Percentiles rank a stretch among this genome's conserved stretches.
These are phyloP conservation scores for Tylopilus sp. DNA, from an alignment of 768 basidiomycete genomes.

Conservation along the genomic window DNA sequence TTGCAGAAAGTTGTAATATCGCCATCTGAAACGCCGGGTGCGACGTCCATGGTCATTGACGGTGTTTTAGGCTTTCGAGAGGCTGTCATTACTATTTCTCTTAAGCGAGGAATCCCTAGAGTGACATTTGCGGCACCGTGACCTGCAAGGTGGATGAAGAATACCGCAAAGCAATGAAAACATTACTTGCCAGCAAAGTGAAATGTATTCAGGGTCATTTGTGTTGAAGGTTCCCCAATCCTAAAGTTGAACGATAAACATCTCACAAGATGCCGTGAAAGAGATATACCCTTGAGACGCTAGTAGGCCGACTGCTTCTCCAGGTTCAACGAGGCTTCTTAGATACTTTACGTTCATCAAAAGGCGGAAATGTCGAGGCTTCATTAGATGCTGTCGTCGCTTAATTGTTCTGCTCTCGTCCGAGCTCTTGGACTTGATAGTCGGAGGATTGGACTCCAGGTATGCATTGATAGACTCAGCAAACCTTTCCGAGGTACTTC, in stretches of 20 bases:
- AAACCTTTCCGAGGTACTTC: conserved; percentile 90
- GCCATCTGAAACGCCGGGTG: conserved; percentile 44
- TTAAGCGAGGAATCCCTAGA: conserved; percentile 94
- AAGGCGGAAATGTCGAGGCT: conserved; percentile 61
- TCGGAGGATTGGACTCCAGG: conserved; percentile 68
- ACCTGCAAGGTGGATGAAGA: conserved; percentile 44
- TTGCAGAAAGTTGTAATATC: conserved; percentile 83
- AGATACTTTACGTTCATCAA: conserved; percentile 93
- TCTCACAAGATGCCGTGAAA: neutral
- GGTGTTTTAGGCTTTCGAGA: conserved; percentile 95
- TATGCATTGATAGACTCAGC: conserved; percentile 79
- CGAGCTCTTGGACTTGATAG: conserved; percentile 38
- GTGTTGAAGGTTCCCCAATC: conserved; percentile 97
- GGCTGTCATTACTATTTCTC: conserved; percentile 99
- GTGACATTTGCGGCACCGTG: conserved; percentile 99
- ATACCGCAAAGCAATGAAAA: neutral
- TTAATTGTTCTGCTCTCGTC: conserved; percentile 39
- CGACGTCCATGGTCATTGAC: conserved; percentile 86
- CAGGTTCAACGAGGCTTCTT: conserved; percentile 91
- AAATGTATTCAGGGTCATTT: conserved; percentile 99
- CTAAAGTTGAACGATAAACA: conserved; percentile 38
- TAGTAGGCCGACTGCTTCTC: conserved; percentile 95
- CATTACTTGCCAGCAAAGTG: conserved; percentile 84
- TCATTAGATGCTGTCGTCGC: conserved; percentile 45
- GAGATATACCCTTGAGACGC: conserved; percentile 89